These are phyloP conservation scores for Quaeritorhiza haematococci DNA, from an alignment of 371 early-diverging fungal genomes.

Conservation along the genomic window DNA sequence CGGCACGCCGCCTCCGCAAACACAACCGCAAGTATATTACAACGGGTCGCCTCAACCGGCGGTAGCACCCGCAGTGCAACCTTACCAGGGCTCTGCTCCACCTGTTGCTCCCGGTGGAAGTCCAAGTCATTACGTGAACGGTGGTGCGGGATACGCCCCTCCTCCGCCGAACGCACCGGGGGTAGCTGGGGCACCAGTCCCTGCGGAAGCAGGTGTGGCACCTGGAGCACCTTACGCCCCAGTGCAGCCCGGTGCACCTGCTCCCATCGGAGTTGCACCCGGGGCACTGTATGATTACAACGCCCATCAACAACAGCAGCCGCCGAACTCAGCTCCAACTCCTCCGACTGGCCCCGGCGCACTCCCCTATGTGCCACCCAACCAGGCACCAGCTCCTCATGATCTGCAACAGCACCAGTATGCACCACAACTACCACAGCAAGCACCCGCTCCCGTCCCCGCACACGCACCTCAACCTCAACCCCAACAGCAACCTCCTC, in stretches of 20 bases:
- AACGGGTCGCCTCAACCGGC: neutral
- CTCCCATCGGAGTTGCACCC: too few relatives aligned
- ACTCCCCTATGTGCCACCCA: neutral
- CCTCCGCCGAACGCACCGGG: neutral
- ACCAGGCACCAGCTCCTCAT: neutral
- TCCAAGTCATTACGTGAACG: neutral
- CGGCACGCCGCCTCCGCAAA: too few relatives aligned
- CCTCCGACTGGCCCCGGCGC: neutral
- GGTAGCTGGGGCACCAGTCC: neutral
- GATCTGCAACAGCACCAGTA: neutral
- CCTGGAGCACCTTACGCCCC: neutral
- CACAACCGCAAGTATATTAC: conserved; percentile 2
- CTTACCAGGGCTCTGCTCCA: neutral
- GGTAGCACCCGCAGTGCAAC: neutral
- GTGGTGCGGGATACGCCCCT: neutral
- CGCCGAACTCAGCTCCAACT: neutral
- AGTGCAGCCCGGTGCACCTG: too few relatives aligned
- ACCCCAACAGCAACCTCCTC: conserved; percentile 12
- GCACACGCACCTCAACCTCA: conserved; percentile 1
- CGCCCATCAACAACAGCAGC: neutral
- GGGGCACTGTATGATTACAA: too few relatives aligned
- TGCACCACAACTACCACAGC: conserved; percentile 1
- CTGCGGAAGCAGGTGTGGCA: conserved; percentile 8
- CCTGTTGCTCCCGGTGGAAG: neutral
- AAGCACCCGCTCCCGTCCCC: conserved; percentile 7